Conservation (phyloP, 2,329 filamentous ascomycete genomes). For the Phoma sp. region DNA sequence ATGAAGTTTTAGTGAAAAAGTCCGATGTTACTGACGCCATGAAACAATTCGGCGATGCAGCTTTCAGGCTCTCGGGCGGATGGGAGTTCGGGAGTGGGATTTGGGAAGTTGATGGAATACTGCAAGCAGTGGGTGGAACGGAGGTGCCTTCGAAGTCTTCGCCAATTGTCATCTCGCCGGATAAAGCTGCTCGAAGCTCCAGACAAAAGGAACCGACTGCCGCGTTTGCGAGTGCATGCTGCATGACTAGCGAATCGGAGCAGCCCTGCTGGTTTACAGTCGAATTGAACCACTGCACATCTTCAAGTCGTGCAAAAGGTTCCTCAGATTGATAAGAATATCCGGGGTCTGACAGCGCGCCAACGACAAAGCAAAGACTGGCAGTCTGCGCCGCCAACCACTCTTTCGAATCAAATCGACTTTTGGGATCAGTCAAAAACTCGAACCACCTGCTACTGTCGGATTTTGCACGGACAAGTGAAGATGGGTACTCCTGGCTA, state of each 20-base stretch:
- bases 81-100: neutral
- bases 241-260: constrained; percentile 11
- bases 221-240: constrained; percentile 13
- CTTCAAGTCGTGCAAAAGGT: constrained; percentile 11
- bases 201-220: constrained; percentile 15
- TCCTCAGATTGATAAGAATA: constrained; percentile 7
- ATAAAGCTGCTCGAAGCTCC: constrained; percentile 10
- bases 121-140: constrained; percentile 5
- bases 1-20: constrained; percentile 10
- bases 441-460: constrained; percentile 17
- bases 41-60: neutral
- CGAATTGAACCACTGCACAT: constrained; percentile 17
- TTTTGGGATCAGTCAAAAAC: constrained; percentile 12
- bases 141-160: constrained; percentile 17
- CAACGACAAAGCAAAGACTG: constrained; percentile 13
- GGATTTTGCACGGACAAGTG: constrained; percentile 4
- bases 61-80: neutral
- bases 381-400: constrained; percentile 11
- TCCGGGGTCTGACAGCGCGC: constrained; percentile 5
- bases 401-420: constrained; percentile 7
- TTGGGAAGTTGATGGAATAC: constrained; percentile 7
- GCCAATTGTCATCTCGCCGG: constrained; percentile 14
- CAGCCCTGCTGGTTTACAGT: neutral
- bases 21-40: neutral
- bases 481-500: constrained; percentile 13